phyloP scores from a whole-genome alignment of 495 filamentous ascomycete species.

The Xylona heveae region DNA sequence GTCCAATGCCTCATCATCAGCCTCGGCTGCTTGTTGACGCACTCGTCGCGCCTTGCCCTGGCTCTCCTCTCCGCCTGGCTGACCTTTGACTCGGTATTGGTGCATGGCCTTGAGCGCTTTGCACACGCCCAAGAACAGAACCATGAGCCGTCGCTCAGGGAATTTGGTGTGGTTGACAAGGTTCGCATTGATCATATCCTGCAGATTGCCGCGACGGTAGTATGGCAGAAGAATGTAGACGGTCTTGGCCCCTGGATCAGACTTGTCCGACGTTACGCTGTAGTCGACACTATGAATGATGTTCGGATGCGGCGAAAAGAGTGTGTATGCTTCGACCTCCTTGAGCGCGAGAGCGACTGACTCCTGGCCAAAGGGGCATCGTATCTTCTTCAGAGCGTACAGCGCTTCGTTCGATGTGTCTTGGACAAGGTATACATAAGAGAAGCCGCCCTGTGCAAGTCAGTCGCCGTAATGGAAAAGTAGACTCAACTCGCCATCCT shows the following conservation, averaged over 20 bases:
- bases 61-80: constrained; percentile 26
- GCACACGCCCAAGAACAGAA: constrained; percentile 79
- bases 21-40: constrained; percentile 33
- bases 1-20: constrained; percentile 34
- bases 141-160: constrained; percentile 74
- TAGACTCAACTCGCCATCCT: constrained; percentile 1
- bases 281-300: constrained; percentile 89
- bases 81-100: constrained; percentile 49
- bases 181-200: constrained; percentile 97
- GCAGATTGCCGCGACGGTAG: constrained; percentile 81
- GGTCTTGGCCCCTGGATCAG: constrained; percentile 54
- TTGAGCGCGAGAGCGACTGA: constrained; percentile 84
- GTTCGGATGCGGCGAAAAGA: constrained; percentile 61
- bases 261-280: constrained; percentile 38
- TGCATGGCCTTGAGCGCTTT: constrained; percentile 78
- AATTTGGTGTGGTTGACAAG: constrained; percentile 90
- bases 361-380: constrained; percentile 92
- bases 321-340: constrained; percentile 88
- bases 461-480: constrained; percentile 3
- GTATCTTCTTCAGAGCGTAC: constrained; percentile 94
- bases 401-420: constrained; percentile 59
- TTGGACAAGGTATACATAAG: constrained; percentile 95
- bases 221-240: constrained; percentile 94
- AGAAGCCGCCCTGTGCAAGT: constrained; percentile 61
- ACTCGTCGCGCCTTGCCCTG: constrained; percentile 35